Evolutionary conservation across 2,329 filamentous ascomycete genomes (phyloP).

Genomic region (Penicillium glabrum): DNA sequence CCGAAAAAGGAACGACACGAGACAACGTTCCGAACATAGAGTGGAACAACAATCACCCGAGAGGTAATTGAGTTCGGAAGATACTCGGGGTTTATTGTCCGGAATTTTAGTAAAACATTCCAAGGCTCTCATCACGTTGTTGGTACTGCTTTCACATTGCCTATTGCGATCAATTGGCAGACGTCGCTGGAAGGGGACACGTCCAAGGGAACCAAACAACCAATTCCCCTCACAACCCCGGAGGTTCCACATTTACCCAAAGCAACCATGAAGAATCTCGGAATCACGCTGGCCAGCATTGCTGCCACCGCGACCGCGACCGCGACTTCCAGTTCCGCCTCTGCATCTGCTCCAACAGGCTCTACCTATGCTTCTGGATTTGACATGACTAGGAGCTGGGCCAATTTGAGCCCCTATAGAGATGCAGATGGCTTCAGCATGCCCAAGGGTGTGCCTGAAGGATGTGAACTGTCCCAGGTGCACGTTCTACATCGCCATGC

Average conservation of each 20-base stretch:
- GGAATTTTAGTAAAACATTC: not conserved
- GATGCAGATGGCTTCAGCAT: conserved; percentile 25
- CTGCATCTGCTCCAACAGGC: conserved; percentile 23
- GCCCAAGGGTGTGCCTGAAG: conserved; percentile 49
- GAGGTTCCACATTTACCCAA: not conserved
- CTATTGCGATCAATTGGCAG: not conserved
- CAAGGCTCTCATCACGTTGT: not conserved
- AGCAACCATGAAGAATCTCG: not conserved
- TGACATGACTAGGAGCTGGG: conserved; percentile 33
- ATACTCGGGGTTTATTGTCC: not conserved
- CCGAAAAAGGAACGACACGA: not conserved
- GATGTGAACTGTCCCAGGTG: conserved; percentile 57
- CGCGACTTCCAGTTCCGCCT: not conserved
- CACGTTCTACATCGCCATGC: conserved; percentile 58
- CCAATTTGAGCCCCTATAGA: conserved; percentile 33
- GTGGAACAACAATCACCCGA: not conserved
- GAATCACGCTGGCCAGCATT: not conserved
- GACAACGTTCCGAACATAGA: not conserved
- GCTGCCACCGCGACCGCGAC: not conserved
- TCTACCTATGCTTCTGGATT: conserved; percentile 28
- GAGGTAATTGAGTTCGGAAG: not conserved
- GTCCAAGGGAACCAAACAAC: not conserved
- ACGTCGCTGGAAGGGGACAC: not conserved
- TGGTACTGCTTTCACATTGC: not conserved
- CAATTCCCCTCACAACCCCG: not conserved